Evolutionary conservation across 2,329 filamentous ascomycete species (phyloP), one percentile per base, ranked within the genome.

Genomic region (Akanthomyces muscarius): DNA sequence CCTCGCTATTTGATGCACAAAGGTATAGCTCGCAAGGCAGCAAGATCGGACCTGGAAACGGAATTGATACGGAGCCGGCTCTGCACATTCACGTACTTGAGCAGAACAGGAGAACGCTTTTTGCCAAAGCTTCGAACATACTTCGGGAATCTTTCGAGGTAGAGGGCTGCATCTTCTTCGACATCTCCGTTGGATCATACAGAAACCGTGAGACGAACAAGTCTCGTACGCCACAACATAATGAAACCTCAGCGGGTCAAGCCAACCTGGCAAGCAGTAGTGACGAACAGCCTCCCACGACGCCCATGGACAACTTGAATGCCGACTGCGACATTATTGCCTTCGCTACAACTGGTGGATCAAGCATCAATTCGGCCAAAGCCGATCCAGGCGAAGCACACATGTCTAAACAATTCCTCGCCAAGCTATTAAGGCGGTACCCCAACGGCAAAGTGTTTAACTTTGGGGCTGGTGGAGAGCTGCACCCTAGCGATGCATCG

Each of bases 371-470:
- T 25, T 25, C 25, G 21, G 23, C 5, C 47, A 28, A 50, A 5
- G 18, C 14, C 13, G 5, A 3, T 4, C 11, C 18, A 30, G 21
- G 5, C 25, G 23, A 50, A 18, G 8, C 21, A n/a, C 18, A 4
- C 10, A 14, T 50, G 23, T 13, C 47, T 16, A 50, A 50, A 8
- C 48, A 41, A 0, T 62, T 68, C 11, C 62, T 68, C 5, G 63
- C 68, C 11, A 66, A 2, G 63, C 73, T 83, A 6, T 68, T 83
- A 1, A 74, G 74, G 14, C 71, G 76, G 1, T 79, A 83, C 62
- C 80, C 80, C 0, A 69, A 72, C 10, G 82, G 81, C 0, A 76
- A 76, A 55, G 73, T 82, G 0, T 83, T 81, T 64, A 78, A 77
- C 55, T 79, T 78, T 36, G 76, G 76, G 16, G 71, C 71, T 5